phyloP scores from a whole-genome alignment of 768 basidiomycete species.

The Phylloporus arenicola region DNA sequence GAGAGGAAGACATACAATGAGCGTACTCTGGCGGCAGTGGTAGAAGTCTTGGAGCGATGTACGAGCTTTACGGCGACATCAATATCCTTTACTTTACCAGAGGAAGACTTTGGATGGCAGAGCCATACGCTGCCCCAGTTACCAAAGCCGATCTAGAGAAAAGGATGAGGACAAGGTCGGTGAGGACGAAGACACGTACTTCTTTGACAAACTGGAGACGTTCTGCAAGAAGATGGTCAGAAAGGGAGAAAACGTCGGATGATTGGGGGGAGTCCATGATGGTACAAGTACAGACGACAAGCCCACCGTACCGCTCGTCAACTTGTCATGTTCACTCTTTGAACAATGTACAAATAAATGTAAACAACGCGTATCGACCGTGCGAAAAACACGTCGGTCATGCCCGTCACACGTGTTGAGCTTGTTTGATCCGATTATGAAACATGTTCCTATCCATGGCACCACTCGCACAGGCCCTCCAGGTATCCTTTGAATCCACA shows the following conservation, averaged over 20 bases:
- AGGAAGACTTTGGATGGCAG: slow-evolving; percentile 54
- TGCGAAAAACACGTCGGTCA: slow-evolving; percentile 22
- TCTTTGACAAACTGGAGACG: slow-evolving; percentile 72
- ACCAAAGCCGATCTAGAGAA: slow-evolving; percentile 74
- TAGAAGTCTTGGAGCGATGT: slow-evolving; percentile 72
- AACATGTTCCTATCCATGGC: slow-evolving; percentile 4
- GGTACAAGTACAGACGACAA: slow-evolving; percentile 24
- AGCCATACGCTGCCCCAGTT: slow-evolving; percentile 94
- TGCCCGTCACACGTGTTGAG: slow-evolving; percentile 14
- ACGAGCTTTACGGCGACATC: slow-evolving; percentile 93
- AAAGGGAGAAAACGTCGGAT: slow-evolving; percentile 66
- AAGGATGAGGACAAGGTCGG: slow-evolving; percentile 1
- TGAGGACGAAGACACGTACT: slow-evolving; percentile 33
- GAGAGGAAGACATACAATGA: slow-evolving; percentile 57
- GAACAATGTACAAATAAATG: slow-evolving; percentile 24
- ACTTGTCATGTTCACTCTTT: slow-evolving; percentile 6
- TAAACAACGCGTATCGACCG: slow-evolving; percentile 29
- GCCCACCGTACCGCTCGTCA: not conserved
- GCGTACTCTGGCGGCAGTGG: slow-evolving; percentile 83
- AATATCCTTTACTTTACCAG: slow-evolving; percentile 37
- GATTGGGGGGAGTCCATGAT: slow-evolving; percentile 24
- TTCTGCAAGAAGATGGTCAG: slow-evolving; percentile 66
- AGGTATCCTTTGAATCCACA: slow-evolving; percentile 14
- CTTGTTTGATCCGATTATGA: no score
- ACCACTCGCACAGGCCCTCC: slow-evolving; percentile 20